These are phyloP conservation scores for Scolecobasidium constrictum DNA, from an alignment of 2,329 filamentous ascomycete genomes.

Conservation along the genomic window DNA sequence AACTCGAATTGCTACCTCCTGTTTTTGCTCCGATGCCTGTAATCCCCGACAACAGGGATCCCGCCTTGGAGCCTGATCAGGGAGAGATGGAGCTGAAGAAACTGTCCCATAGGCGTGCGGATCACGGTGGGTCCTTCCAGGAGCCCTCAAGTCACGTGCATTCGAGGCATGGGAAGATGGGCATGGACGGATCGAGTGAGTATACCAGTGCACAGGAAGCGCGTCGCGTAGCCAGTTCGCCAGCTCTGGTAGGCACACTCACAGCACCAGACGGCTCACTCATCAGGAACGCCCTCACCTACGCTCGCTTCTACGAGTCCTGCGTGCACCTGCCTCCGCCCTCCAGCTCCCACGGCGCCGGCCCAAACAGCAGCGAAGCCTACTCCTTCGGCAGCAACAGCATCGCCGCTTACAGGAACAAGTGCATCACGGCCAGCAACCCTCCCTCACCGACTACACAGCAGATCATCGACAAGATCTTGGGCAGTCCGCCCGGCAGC, in stretches of 20 bases:
- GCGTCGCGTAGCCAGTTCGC: slow-evolving; percentile 2
- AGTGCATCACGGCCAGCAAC: no score
- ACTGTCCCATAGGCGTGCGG: background rate
- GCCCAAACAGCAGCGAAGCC: no score
- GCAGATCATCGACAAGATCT: background rate
- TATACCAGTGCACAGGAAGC: no score
- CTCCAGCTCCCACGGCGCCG: slow-evolving; percentile 6
- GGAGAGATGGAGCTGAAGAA: slow-evolving; percentile 5
- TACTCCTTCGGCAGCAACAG: no score
- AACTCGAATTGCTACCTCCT: slow-evolving; percentile 34
- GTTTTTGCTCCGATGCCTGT: slow-evolving; percentile 15
- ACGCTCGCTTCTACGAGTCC: slow-evolving; percentile 25
- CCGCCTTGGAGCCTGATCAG: background rate
- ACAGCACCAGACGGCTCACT: background rate
- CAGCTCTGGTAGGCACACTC: background rate
- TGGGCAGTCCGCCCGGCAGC: no score
- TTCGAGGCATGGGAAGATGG: no score
- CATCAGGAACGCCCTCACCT: slow-evolving; percentile 18
- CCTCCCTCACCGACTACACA: background rate
- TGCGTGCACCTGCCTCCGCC: slow-evolving; percentile 16
- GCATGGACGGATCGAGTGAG: no score
- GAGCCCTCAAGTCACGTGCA: no score
- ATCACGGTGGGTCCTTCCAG: slow-evolving; percentile 2
- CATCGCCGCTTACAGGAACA: no score
- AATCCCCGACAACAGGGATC: background rate